phyloP scores from a whole-genome alignment of 2,329 filamentous ascomycete species.

The Neofusicoccum kwambonambiense region DNA sequence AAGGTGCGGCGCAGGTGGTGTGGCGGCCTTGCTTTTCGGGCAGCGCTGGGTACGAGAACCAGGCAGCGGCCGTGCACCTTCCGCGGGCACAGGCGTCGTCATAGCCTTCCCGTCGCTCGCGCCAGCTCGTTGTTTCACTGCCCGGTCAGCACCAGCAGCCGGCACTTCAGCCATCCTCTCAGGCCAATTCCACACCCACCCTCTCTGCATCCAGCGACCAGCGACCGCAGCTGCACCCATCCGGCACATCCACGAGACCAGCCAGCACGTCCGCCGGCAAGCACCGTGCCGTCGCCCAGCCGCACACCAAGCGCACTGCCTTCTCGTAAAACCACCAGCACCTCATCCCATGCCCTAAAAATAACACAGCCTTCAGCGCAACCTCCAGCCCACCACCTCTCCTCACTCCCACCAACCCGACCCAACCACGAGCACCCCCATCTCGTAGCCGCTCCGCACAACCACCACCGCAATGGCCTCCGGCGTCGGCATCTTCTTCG shows the following conservation, averaged over 20 bases:
- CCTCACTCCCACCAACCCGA: neutral
- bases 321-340: neutral
- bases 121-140: conserved; percentile 4
- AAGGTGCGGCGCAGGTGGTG: neutral
- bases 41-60: neutral
- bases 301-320: neutral
- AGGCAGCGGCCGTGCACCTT: conserved; percentile 2
- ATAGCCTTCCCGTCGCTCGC: conserved; percentile 3
- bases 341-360: conserved; percentile 13
- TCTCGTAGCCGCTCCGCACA: neutral
- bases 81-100: neutral
- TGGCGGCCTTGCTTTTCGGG: neutral
- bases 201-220: neutral
- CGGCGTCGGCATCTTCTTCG: conserved; percentile 36
- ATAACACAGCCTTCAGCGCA: neutral
- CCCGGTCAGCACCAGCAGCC: neutral
- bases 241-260: neutral
- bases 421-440: neutral
- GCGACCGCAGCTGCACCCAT: neutral
- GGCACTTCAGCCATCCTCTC: neutral
- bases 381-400: neutral
- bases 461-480: conserved; percentile 8
- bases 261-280: neutral
- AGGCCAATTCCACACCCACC: neutral
- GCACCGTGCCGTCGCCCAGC: neutral